Evolutionary conservation across 192 early-diverging fungal species (phyloP), one percentile per base, ranked within the genome.

Genomic region (Thamnidium elegans): DNA sequence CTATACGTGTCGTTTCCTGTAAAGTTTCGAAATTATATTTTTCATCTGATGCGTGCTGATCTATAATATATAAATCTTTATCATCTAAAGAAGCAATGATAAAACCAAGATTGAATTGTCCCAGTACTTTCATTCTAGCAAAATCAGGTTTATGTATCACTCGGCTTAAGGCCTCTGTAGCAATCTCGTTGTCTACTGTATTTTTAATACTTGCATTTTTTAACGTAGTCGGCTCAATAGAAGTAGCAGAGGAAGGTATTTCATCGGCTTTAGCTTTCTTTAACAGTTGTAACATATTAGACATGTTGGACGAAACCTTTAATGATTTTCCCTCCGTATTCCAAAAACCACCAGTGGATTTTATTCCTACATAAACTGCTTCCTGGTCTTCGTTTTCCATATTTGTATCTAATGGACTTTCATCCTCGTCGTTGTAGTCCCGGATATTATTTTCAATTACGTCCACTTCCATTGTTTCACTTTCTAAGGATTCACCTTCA

Each of bases 1-100:
- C 63, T 51, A 92, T 87, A 3, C 76, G 65, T 0, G 88, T 87
- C 0, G 71, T 81, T 47, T 77, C 74, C 69, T 90, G 90, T 5
- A 92, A 70, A 0, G 77, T 81, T 76, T 99, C 97, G 78, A 93
- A 99, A 67, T 96, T 97, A 77, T 82, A 94, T 73, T 99, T 99
- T 76, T 99, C 97, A 73, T 99, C 97, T 0, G 88, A 88, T 1
- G 97, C 97, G 73, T 99, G 97, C 66, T 99, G 97, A 76, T 99
- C 97, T 55, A 99, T 85, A 45, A 99, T 93, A 70, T 92, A 97
- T 7, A 99, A 81, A 67, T 94, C 90, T 26, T 80, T 80, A 7
- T 73, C 69, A 70, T 78, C 68, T n/a, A 94, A 75, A 1, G 79
- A 70, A 0, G 80, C 83, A 10, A 99, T 80, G 52, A 99, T 99